These are phyloP conservation scores for Plectranthus barbatus DNA, from an alignment of 257 asterid species.

Conservation along the genomic window DNA sequence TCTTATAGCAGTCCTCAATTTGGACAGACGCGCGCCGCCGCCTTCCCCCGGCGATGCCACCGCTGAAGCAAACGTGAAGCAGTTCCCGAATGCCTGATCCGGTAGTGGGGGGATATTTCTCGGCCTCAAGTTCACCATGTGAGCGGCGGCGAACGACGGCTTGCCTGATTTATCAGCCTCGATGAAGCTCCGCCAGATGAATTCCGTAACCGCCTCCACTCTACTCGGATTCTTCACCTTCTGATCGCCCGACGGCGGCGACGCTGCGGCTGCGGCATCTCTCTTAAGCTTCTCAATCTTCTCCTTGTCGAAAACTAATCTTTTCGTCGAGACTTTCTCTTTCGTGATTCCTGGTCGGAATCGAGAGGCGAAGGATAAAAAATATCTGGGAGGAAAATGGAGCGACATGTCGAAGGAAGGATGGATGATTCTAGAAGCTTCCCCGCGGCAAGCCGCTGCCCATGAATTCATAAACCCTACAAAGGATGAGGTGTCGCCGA, in stretches of 20 bases:
- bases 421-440: neutral
- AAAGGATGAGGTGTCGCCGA: too few species aligned
- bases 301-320: neutral
- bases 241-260: too few species aligned
- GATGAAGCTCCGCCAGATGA: neutral
- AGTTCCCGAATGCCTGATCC: neutral
- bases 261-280: neutral
- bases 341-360: neutral
- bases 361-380: too few species aligned
- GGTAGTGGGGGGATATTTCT: neutral
- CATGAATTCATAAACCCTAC: conserved; percentile 8
- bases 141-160: neutral
- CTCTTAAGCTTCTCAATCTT: neutral
- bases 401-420: neutral
- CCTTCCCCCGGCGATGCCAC: neutral
- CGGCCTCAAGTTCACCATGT: neutral
- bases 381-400: neutral
- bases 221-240: neutral
- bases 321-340: neutral
- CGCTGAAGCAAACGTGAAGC: neutral
- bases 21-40: neutral
- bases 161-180: neutral
- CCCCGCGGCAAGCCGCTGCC: neutral
- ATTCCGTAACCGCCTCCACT: neutral
- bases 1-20: neutral